Evolutionary conservation across 352 stramenopile species (phyloP), one percentile per base, ranked within the genome.

Genomic region (Bremia lactucae): DNA sequence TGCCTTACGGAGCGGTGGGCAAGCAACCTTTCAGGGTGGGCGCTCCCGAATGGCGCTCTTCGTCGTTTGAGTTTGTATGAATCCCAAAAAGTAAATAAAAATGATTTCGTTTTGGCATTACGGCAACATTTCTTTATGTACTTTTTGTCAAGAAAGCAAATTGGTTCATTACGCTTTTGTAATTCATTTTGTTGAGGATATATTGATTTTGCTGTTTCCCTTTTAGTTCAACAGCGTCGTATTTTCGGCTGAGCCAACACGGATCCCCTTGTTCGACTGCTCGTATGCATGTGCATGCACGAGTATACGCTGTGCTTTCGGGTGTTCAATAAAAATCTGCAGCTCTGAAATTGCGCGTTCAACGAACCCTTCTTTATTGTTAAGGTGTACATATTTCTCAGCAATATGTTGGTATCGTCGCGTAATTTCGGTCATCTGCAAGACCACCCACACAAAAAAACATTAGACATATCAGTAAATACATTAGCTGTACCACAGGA

Each of bases 381-480:
- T 69, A 8, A 59, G 59, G n/a, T 82, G 65, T 26, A 72, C 69
- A 39, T 73, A 73, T n/a, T 73, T 47, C 40, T 89, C 73, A 8
- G 73, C 76, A 23, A 89, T 66, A 31, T 69, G 52, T 42, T 89
- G 73, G 33, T 89, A 89, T 13, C 68, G 69, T 6, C 60, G 56
- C 24, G 69, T 84, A 44, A 89, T 87, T 29, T 85, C 76, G 10
- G 72, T 66, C 71, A 88, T 79, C 76, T 88, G 46, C 22, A 41
- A 42, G 0, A n/a, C 19, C 6, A 26, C n/a, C 11, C 28, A 16
- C 23, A 45, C 28, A 13, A 38, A 1, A 33, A 9, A 42, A 26
- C 5, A 31, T 13, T 19, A 20, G 15, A 36, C 4, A 26, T 14
- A 9, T 29, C 47, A 16, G 11, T 20, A 50, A n/a, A 25, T 41